Evolutionary conservation across 176 grass and related monocot genomes (phyloP).

Genomic region (Phoenix roebelenii): DNA sequence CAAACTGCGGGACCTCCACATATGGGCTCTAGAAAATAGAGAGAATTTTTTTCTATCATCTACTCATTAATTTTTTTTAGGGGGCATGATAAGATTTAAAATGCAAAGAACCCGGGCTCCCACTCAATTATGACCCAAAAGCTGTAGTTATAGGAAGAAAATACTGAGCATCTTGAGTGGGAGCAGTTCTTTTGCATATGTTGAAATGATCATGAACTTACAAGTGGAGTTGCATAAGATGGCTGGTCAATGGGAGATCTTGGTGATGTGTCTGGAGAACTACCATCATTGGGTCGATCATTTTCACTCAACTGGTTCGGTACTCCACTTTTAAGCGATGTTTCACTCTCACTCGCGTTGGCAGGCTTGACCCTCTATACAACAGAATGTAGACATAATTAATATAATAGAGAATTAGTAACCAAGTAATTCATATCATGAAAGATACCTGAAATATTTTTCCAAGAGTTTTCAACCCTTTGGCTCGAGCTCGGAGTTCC

Average conservation of each 20-base stretch:
- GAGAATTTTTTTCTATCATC: constrained; percentile 2
- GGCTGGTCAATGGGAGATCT: constrained; percentile 29
- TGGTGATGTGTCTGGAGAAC: constrained; percentile 82
- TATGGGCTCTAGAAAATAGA: constrained; percentile 72
- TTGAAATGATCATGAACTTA: not conserved
- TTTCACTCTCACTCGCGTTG: constrained; percentile 39
- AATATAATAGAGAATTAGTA: constrained; percentile 8
- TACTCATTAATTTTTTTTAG: not conserved
- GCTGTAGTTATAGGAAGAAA: too few relatives aligned
- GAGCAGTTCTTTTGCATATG: not conserved
- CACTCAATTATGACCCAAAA: too few relatives aligned
- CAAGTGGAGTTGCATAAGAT: constrained; percentile 32
- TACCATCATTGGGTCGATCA: constrained; percentile 26
- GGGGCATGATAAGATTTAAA: too few relatives aligned
- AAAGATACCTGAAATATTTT: constrained; percentile 83
- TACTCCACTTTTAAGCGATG: constrained; percentile 33
- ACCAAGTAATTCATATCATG: not conserved
- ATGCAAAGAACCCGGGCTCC: too few relatives aligned
- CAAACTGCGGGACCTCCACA: constrained; percentile 76
- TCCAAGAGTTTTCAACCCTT: constrained; percentile 90
- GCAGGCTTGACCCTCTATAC: constrained; percentile 49
- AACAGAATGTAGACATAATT: constrained; percentile 22
- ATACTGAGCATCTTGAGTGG: not conserved
- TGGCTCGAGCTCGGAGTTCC: constrained; percentile 72
- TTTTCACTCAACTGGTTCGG: constrained; percentile 36